Evolutionary conservation across 1,284 basidiomycete species (phyloP).

Genomic region (Anthracocystis walkeri): DNA sequence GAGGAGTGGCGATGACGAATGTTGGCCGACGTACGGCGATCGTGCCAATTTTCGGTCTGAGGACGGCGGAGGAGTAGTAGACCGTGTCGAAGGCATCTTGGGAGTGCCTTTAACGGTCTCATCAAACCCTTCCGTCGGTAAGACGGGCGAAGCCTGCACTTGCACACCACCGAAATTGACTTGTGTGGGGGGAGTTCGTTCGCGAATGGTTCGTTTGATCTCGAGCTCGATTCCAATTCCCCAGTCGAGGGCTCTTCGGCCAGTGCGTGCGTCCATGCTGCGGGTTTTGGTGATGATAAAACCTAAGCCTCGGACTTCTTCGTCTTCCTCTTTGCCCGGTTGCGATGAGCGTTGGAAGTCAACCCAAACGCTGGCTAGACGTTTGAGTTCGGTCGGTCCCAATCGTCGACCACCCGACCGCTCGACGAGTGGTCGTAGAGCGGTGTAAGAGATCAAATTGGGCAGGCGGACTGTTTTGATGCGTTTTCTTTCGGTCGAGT

Average conservation of each 20-base stretch:
- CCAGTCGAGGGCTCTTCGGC: constrained; percentile 52
- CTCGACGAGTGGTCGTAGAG: constrained; percentile 62
- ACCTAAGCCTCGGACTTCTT: constrained; percentile 54
- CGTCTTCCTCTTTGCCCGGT: not conserved
- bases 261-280: constrained; percentile 48
- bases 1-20: constrained; percentile 16
- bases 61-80: constrained; percentile 28
- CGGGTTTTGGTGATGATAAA: constrained; percentile 54
- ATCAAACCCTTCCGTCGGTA: constrained; percentile 26
- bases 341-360: constrained; percentile 27
- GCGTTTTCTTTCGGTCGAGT: constrained; percentile 2
- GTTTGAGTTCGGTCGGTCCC: constrained; percentile 47
- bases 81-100: constrained; percentile 25
- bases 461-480: constrained; percentile 52
- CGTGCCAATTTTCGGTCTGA: not conserved
- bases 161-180: constrained; percentile 48
- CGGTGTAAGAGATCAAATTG: constrained; percentile 58
- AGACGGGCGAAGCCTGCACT: constrained; percentile 16
- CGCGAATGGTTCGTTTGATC: constrained; percentile 31
- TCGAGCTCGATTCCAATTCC: constrained; percentile 60
- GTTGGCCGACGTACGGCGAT: constrained; percentile 5
- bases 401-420: constrained; percentile 55
- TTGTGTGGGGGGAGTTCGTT: constrained; percentile 34
- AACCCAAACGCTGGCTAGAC: constrained; percentile 59
- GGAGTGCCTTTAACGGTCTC: constrained; percentile 31